These are phyloP conservation scores for Colletotrichum sp. DNA, from an alignment of 2,329 filamentous ascomycete species.

Conservation along the genomic window DNA sequence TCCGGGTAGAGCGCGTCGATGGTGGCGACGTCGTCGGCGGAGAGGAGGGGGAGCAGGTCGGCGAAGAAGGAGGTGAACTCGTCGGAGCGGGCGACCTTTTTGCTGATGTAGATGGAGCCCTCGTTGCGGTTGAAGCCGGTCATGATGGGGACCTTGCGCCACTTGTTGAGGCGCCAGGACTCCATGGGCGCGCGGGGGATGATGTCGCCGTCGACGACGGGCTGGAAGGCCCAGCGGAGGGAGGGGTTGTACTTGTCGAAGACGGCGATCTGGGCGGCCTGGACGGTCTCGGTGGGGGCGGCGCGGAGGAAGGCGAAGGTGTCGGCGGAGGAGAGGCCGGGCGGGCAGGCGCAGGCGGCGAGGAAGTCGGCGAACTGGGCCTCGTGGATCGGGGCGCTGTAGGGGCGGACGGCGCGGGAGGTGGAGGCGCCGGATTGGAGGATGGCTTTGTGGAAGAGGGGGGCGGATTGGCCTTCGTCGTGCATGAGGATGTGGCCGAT, in stretches of 20 bases:
- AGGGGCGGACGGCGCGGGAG: conserved; percentile 56
- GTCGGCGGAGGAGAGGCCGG: conserved; percentile 46
- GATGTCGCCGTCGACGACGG: conserved; percentile 67
- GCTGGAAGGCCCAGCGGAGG: conserved; percentile 70
- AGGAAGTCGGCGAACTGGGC: conserved; percentile 63
- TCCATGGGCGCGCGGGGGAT: conserved; percentile 63
- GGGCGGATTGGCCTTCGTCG: conserved; percentile 33
- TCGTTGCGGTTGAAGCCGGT: conserved; percentile 77
- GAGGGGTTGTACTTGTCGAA: conserved; percentile 46
- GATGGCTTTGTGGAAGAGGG: conserved; percentile 58
- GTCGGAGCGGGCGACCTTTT: conserved; percentile 44
- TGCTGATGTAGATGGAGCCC: conserved; percentile 67
- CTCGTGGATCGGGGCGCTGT: conserved; percentile 62
- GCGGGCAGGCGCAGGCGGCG: conserved; percentile 52
- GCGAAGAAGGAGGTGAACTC: conserved; percentile 60
- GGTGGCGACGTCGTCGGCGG: conserved; percentile 52
- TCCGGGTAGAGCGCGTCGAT: conserved; percentile 66
- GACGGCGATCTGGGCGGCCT: conserved; percentile 45
- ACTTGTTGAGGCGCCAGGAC: conserved; percentile 58
- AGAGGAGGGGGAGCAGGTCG: conserved; percentile 63
- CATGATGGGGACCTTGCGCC: conserved; percentile 64
- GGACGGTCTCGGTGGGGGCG: conserved; percentile 42
- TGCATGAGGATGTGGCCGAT: conserved; percentile 71
- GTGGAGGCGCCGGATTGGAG: conserved; percentile 63
- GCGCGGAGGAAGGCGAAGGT: conserved; percentile 57